Conservation (phyloP, 169 alveolate genomes). For the Blepharisma undulans region DNA sequence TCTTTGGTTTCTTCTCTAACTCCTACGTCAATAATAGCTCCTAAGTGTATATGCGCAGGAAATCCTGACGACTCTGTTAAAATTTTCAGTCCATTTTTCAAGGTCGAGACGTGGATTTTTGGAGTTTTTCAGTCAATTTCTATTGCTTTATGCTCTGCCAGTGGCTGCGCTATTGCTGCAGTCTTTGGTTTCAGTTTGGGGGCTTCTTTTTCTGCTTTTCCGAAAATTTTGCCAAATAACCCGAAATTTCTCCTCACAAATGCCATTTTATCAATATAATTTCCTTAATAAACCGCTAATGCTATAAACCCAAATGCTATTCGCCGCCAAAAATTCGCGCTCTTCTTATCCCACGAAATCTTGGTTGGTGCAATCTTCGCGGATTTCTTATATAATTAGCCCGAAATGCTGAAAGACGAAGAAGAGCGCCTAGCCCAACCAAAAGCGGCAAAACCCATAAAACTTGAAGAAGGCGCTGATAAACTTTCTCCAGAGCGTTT, state of each 20-base stretch:
- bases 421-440: neutral
- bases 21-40: slow-evolving; percentile 74
- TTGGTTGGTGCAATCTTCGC: neutral
- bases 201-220: neutral
- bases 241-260: neutral
- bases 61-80: slow-evolving; percentile 29
- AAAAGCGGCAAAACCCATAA: neutral
- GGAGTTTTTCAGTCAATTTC: neutral
- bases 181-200: neutral
- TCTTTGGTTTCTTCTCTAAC: slow-evolving; percentile 84
- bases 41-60: slow-evolving; percentile 37
- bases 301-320: neutral
- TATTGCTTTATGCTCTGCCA: neutral
- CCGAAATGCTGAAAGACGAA: neutral
- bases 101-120: neutral
- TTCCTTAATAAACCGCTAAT: neutral
- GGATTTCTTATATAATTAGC: neutral
- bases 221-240: neutral
- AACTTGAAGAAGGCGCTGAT: neutral
- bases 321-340: neutral
- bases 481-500: neutral
- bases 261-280: neutral
- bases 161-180: neutral
- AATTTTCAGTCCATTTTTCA: slow-evolving; percentile 25
- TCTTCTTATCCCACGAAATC: neutral